Conservation (phyloP, 345 rosid genomes). For the Mercurialis annua region DNA sequence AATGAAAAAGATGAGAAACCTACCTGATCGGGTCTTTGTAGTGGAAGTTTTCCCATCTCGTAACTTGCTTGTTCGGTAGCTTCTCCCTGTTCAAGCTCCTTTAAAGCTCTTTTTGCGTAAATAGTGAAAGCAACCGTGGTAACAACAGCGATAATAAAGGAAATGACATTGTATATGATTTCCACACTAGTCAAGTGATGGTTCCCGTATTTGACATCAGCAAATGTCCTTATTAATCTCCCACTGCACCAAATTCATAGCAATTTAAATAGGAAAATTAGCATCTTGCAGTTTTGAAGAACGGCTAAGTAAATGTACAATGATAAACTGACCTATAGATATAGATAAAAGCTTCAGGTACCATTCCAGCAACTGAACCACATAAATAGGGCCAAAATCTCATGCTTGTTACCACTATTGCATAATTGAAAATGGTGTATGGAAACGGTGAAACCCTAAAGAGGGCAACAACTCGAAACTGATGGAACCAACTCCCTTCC, state of each 20-base stretch:
- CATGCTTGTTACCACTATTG: conserved; percentile 78
- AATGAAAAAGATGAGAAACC: conserved; percentile 13
- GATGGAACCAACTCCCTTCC: conserved; percentile 95
- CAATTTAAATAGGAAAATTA: background rate
- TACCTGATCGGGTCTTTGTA: conserved; percentile 9
- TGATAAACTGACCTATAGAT: conserved; percentile 65
- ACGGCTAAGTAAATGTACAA: background rate
- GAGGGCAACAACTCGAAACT: conserved; percentile 83
- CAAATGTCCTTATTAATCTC: conserved; percentile 22
- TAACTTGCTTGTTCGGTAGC: conserved; percentile 6
- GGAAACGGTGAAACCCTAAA: conserved; percentile 96
- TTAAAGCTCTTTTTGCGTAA: conserved; percentile 32
- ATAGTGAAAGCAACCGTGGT: conserved; percentile 26
- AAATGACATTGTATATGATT: conserved; percentile 26
- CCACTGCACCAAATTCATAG: conserved; percentile 49
- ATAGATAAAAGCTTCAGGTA: conserved; percentile 94
- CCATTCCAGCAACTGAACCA: conserved; percentile 92
- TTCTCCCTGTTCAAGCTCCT: conserved; percentile 21
- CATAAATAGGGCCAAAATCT: conserved; percentile 86
- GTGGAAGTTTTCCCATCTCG: conserved; percentile 25
- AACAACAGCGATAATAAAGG: conserved; percentile 19
- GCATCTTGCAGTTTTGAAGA: too few relatives aligned
- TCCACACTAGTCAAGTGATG: conserved; percentile 26
- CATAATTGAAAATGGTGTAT: conserved; percentile 94
- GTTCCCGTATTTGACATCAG: conserved; percentile 26